These are phyloP conservation scores for Gardenia jasminoides DNA, from an alignment of 257 asterid genomes.

Conservation along the genomic window DNA sequence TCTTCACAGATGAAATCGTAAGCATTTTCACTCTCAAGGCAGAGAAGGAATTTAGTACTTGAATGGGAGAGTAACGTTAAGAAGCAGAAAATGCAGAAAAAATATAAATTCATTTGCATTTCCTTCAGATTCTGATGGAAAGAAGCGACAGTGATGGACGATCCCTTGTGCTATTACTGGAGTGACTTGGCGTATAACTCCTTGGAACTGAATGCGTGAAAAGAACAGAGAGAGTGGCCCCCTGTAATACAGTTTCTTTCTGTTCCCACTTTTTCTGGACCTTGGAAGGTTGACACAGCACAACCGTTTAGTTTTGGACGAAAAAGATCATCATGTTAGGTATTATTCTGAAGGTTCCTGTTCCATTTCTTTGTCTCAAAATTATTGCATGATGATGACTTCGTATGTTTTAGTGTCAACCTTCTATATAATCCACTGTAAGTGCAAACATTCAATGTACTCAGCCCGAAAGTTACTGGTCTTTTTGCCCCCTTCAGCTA, in stretches of 20 bases:
- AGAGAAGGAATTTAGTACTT: neutral
- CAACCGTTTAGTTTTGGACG: neutral
- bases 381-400: neutral
- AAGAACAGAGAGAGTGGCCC: neutral
- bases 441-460: too few relatives aligned
- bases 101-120: conserved; percentile 4
- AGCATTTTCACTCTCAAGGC: neutral
- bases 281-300: neutral
- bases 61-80: conserved; percentile 8
- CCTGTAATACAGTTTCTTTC: neutral
- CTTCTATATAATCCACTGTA: neutral
- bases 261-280: neutral
- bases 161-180: too few relatives aligned
- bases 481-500: neutral
- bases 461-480: too few relatives aligned
- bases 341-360: too few relatives aligned
- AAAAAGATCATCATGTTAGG: too few relatives aligned
- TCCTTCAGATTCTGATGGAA: neutral
- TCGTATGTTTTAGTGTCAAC: too few relatives aligned
- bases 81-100: conserved; percentile 9
- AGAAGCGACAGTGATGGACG: neutral
- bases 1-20: neutral
- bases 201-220: conserved; percentile 1
- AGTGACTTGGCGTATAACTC: neutral
- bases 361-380: neutral